Base-by-base conservation (phyloP, 176 grass and related monocot species). In the Avena insularis region DNA sequence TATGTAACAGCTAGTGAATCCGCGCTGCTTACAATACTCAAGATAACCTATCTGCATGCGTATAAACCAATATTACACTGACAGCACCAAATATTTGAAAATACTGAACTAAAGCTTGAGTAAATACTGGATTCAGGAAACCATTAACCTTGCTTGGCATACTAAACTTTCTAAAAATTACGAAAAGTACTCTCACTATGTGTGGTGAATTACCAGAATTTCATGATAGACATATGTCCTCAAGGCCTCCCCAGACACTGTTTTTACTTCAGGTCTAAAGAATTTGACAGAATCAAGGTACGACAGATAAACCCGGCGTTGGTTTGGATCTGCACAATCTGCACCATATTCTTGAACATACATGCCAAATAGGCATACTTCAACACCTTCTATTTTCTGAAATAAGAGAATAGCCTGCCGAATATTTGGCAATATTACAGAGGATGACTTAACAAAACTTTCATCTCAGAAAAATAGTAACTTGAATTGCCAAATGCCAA, bases 1-100 rank as follows among this genome's bases (percentile, higher is more conserved):
- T 91, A 98, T 96, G 59, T 94, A 98, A 90, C 96, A 98, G 81
- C 96, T 94, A 67, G 96, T 93, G 84, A 98, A 98, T n/a, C 92
- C 95, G 14, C 92, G 92, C 79, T 82, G 95, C 87, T 98, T 93
- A 86, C 92, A 98, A 62, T 96, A 94, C 54, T 91, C 86, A 71
- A 98, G 96, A 91, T 96, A 98, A 40, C 93, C 92, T 79, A 98
- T 92, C 93, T 98, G 77, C 64, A 92, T 27, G 16, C 11, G 89
- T 36, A 88, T 17, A 79, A 55, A 85, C 54, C 55, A 71, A 53
- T 71, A 45, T 84, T 84, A 75, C 40, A 66, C 36, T 62, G 4
- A 74, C 38, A 61, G 33, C 50, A 83, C 38, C 35, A 73, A 60
- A 49, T 71, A 53, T 40, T 69, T 7, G 7, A 71, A 77, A 76